These are phyloP conservation scores for Mycogone perniciosa DNA, from an alignment of 2,329 filamentous ascomycete genomes.

Conservation along the genomic window DNA sequence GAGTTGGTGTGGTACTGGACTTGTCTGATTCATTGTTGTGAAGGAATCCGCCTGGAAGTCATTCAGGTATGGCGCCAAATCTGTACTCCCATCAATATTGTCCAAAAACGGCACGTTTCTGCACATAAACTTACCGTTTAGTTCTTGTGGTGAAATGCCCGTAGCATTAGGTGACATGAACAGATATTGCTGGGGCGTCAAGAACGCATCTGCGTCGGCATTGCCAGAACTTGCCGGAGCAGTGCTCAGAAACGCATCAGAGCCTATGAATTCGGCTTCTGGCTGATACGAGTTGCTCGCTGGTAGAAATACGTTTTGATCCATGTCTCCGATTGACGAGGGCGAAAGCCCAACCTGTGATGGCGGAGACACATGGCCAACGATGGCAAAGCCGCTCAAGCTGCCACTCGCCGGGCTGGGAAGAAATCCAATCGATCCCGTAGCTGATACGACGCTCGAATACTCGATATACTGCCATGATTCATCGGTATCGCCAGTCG, in stretches of 20 bases:
- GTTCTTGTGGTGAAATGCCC: slow-evolving; percentile 21
- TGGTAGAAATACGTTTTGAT: slow-evolving; percentile 29
- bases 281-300: slow-evolving; percentile 27
- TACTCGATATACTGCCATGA: slow-evolving; percentile 40
- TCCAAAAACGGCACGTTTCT: neutral
- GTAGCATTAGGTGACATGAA: slow-evolving; percentile 27
- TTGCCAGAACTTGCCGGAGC: slow-evolving; percentile 13
- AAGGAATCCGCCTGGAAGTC: slow-evolving; percentile 28
- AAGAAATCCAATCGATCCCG: slow-evolving; percentile 38
- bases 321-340: slow-evolving; percentile 33
- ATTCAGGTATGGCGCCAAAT: slow-evolving; percentile 25
- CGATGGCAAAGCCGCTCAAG: slow-evolving; percentile 43
- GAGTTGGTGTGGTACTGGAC: slow-evolving; percentile 30
- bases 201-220: slow-evolving; percentile 25
- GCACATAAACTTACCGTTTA: slow-evolving; percentile 23
- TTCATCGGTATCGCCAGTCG: slow-evolving; percentile 35
- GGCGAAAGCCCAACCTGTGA: slow-evolving; percentile 35
- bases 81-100: slow-evolving; percentile 15
- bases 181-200: slow-evolving; percentile 35
- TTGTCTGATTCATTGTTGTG: slow-evolving; percentile 21
- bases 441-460: slow-evolving; percentile 27
- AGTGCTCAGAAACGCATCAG: slow-evolving; percentile 26
- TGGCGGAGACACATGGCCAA: slow-evolving; percentile 31
- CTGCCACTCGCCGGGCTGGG: slow-evolving; percentile 47
- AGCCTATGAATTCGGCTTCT: slow-evolving; percentile 13